Base-by-base conservation (phyloP, 306 rosid genomes). In the Hippophae tibetana region DNA sequence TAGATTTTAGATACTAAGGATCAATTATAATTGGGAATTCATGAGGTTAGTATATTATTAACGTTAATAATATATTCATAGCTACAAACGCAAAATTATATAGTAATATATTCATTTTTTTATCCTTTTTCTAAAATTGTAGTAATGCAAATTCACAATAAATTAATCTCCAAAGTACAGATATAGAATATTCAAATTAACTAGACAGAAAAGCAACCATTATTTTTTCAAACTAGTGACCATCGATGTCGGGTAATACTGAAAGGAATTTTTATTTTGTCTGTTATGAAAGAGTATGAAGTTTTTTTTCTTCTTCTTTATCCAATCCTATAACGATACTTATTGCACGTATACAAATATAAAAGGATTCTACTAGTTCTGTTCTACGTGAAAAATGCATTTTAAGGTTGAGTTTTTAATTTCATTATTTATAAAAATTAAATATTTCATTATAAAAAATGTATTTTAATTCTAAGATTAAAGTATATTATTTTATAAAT, bases 241-340 rank as follows among this genome's bases (percentile, higher is more conserved):
- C 59, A 54, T 66, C 66, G 62, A 51, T 63, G 55, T 55, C 65
- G 71, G 65, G 69, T 75, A 69, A 31, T 61, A 63, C 54, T 72
- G 64, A 81, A 78, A 75, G 68, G 85, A 83, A 81, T 81, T 74
- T 81, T 89, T 89, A 89, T 75, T 70, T 79, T 81, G 86, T 79
- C 87, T 71, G 74, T 57, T 68, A 31, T 27, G 50, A 47, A 62
- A 7, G 40, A 47, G 14, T 25, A 47, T n/a, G 31, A 54, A 62
- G 66, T 77, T 18, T 43, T 74, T 76, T 79, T 71, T 67, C 74
- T 69, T 79, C 74, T 67, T 75, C 70, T 86, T 83, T 77, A 85
- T 79, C 83, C 86, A 77, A 55, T 70, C 67, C 61, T 18, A 18
- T 18, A 18, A 18, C 23, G 1, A 18, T 18, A 18, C 1, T 18